Conservation (phyloP, 495 filamentous ascomycete genomes). For the Friedmanniomyces endolithicus region DNA sequence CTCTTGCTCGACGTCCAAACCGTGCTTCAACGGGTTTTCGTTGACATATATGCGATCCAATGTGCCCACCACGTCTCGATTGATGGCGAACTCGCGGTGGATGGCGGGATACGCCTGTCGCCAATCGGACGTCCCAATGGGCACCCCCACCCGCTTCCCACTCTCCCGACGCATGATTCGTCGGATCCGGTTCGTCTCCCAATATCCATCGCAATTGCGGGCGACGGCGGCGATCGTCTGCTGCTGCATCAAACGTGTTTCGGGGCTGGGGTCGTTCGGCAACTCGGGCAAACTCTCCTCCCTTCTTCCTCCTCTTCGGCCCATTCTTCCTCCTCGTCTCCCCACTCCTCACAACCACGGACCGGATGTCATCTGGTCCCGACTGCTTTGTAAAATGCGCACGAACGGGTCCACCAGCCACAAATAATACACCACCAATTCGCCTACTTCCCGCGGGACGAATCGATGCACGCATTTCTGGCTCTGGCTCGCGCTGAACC, state of each 20-base stretch:
- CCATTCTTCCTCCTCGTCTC: too few species aligned
- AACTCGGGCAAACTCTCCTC: too few species aligned
- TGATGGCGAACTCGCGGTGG: not conserved
- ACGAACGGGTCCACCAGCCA: constrained; percentile 5
- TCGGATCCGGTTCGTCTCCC: not conserved
- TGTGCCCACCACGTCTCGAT: not conserved
- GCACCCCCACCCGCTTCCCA: not conserved
- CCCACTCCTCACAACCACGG: too few species aligned
- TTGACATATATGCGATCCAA: too few species aligned
- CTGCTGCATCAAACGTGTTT: too few species aligned
- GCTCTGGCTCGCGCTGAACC: not conserved
- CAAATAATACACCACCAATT: constrained; percentile 6
- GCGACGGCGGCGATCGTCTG: too few species aligned
- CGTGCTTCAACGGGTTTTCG: too few species aligned
- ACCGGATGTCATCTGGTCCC: too few species aligned
- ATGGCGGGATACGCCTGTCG: not conserved
- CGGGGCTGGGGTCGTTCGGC: too few species aligned
- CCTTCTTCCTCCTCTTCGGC: too few species aligned
- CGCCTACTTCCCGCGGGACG: constrained; percentile 1
- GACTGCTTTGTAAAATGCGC: not conserved
- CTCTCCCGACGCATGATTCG: not conserved
- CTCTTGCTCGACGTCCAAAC: not conserved
- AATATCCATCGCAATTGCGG: constrained; percentile 1
- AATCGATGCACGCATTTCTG: constrained; percentile 9
- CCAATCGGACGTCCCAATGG: not conserved